phyloP scores from a whole-genome alignment of 768 basidiomycete species.

The Boletus pseudopeckii region DNA sequence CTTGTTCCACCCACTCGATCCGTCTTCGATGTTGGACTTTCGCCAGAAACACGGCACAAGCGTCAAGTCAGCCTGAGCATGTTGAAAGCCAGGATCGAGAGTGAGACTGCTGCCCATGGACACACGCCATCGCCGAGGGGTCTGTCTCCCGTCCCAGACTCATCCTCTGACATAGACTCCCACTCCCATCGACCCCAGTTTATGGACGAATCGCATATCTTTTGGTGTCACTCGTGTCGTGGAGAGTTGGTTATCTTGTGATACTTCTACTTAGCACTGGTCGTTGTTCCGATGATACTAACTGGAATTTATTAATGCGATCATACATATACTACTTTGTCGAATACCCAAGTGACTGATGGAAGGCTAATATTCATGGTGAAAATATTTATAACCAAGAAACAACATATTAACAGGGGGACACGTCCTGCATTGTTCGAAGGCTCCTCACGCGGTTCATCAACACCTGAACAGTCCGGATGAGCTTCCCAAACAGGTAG shows the following conservation, averaged over 20 bases:
- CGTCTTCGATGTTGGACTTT: constrained; percentile 65
- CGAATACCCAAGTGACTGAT: constrained; percentile 6
- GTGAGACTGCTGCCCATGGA: constrained; percentile 53
- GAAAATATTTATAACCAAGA: constrained; percentile 4
- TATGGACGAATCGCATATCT: constrained; percentile 83
- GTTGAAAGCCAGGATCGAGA: constrained; percentile 88
- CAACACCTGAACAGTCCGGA: constrained; percentile 43
- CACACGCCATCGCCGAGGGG: constrained; percentile 53
- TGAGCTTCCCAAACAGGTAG: constrained; percentile 2
- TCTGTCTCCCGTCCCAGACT: constrained; percentile 50
- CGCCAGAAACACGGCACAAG: constrained; percentile 76
- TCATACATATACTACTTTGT: constrained; percentile 12
- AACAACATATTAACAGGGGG: constrained; percentile 4
- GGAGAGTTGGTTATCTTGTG: constrained; percentile 76
- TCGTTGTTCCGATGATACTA: constrained; percentile 4
- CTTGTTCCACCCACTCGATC: constrained; percentile 46
- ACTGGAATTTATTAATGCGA: constrained; percentile 21
- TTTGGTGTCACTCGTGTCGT: constrained; percentile 82
- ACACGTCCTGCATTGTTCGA: constrained; percentile 21
- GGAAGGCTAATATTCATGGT: not conserved
- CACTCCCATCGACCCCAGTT: constrained; percentile 58
- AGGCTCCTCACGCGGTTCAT: constrained; percentile 33
- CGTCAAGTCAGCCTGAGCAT: constrained; percentile 82
- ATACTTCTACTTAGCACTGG: constrained; percentile 12
- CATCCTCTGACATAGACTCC: constrained; percentile 15